phyloP scores from a whole-genome alignment of 805 yeast species.

The Pichia thaimueangensis region DNA sequence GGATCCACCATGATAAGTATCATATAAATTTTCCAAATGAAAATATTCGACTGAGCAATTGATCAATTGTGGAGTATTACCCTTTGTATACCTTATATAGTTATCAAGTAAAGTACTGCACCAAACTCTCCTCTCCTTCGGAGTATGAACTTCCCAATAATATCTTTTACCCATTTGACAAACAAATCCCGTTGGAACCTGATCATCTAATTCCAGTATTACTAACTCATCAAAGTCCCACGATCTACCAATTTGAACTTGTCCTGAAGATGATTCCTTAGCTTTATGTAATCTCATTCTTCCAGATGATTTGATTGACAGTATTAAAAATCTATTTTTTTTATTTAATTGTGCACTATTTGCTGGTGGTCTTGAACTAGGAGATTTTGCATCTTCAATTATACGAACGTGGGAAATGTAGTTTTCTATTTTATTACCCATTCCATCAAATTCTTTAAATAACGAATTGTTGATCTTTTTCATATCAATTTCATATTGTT shows the following conservation, averaged over 20 bases:
- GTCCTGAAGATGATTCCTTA: constrained; percentile 65
- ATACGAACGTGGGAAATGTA: constrained; percentile 75
- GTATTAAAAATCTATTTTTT: constrained; percentile 55
- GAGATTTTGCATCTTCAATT: constrained; percentile 66
- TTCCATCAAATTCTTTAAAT: constrained; percentile 40
- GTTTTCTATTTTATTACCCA: constrained; percentile 41
- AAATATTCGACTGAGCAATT: constrained; percentile 40
- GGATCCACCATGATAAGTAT: constrained; percentile 1
- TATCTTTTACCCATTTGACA: constrained; percentile 68
- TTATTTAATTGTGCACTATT: constrained; percentile 40
- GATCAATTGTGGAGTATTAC: constrained; percentile 43
- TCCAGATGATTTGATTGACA: constrained; percentile 57
- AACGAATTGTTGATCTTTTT: constrained; percentile 41
- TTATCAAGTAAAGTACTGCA: constrained; percentile 45
- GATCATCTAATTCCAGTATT: constrained; percentile 46
- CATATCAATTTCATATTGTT: constrained; percentile 53
- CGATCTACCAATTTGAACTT: constrained; percentile 85
- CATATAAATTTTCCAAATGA: constrained; percentile 22
- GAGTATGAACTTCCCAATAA: constrained; percentile 68
- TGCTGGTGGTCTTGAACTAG: constrained; percentile 62
- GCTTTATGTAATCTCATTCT: constrained; percentile 77
- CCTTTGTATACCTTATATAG: constrained; percentile 49
- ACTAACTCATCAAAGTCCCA: constrained; percentile 78
- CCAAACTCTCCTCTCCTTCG: constrained; percentile 55
- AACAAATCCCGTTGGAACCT: constrained; percentile 49